phyloP scores from a whole-genome alignment of 2,329 filamentous ascomycete genomes.

The Phialophora chinensis region DNA sequence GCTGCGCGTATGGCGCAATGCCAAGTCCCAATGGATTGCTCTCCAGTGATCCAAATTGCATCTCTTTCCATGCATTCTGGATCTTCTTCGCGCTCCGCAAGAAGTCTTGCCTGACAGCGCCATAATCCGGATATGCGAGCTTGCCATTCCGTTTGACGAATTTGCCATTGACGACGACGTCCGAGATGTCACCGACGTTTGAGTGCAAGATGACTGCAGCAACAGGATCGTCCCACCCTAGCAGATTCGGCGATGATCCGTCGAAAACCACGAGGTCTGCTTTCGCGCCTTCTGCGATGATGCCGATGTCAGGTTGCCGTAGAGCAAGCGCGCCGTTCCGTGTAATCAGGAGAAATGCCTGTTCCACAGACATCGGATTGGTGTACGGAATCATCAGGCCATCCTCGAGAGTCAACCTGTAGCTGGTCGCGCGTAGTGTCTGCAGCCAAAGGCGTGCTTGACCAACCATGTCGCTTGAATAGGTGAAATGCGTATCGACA shows the following conservation, averaged over 20 bases:
- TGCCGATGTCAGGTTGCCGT: constrained; percentile 58
- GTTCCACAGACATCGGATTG: constrained; percentile 60
- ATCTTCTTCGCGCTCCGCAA: background rate
- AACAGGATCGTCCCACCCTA: constrained; percentile 55
- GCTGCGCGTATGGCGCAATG: background rate
- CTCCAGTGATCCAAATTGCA: background rate
- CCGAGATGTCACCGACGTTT: constrained; percentile 57
- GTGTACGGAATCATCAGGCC: constrained; percentile 49
- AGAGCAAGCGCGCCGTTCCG: constrained; percentile 60
- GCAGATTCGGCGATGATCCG: constrained; percentile 11
- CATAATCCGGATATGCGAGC: constrained; percentile 37
- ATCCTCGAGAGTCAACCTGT: background rate
- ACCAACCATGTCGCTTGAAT: constrained; percentile 57
- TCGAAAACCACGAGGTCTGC: constrained; percentile 63
- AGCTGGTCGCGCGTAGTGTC: constrained; percentile 45
- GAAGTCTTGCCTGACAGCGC: background rate
- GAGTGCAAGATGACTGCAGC: constrained; percentile 63
- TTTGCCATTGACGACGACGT: constrained; percentile 58
- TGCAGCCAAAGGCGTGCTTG: constrained; percentile 64
- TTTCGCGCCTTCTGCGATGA: constrained; percentile 57
- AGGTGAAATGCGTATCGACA: constrained; percentile 62
- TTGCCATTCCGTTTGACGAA: constrained; percentile 56
- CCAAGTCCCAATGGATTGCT: background rate
- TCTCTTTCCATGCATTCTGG: background rate
- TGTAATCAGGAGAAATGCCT: constrained; percentile 64